Conservation (phyloP, 805 yeast species). For the Monosporozyma servazzii region DNA sequence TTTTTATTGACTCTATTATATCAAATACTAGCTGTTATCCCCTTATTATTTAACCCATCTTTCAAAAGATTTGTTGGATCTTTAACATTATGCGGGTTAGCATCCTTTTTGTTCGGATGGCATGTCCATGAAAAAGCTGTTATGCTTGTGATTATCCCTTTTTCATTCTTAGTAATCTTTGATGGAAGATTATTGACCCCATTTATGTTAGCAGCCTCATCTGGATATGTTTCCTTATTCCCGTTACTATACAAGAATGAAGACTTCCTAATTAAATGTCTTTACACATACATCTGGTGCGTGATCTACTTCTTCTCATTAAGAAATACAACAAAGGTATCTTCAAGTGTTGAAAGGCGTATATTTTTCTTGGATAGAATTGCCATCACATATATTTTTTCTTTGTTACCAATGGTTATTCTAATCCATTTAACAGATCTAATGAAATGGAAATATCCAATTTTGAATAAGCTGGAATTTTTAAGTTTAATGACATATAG, state of each 20-base stretch:
- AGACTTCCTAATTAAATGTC: constrained; percentile 67
- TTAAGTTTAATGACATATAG: constrained; percentile 73
- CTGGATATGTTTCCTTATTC: constrained; percentile 82
- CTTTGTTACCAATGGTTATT: constrained; percentile 56
- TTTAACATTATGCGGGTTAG: constrained; percentile 79
- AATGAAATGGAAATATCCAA: constrained; percentile 43
- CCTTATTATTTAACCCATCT: constrained; percentile 60
- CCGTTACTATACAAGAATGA: constrained; percentile 76
- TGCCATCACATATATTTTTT: constrained; percentile 55
- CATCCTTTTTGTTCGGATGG: constrained; percentile 94
- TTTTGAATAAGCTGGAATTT: constrained; percentile 58
- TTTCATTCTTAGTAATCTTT: constrained; percentile 60
- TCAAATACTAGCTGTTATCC: constrained; percentile 69
- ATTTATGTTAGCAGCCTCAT: constrained; percentile 59
- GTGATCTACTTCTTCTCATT: constrained; percentile 65
- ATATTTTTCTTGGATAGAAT: constrained; percentile 65
- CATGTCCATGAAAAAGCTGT: constrained; percentile 98
- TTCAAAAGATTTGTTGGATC: constrained; percentile 75
- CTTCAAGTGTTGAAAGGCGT: constrained; percentile 34
- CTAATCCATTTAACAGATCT: constrained; percentile 40
- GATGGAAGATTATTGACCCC: constrained; percentile 66
- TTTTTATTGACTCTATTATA: constrained; percentile 76
- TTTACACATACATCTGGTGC: constrained; percentile 80
- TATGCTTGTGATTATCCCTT: constrained; percentile 80
- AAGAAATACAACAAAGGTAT: constrained; percentile 50